These are phyloP conservation scores for Penicillium sp. DNA, from an alignment of 2,329 filamentous ascomycete species.

Conservation along the genomic window DNA sequence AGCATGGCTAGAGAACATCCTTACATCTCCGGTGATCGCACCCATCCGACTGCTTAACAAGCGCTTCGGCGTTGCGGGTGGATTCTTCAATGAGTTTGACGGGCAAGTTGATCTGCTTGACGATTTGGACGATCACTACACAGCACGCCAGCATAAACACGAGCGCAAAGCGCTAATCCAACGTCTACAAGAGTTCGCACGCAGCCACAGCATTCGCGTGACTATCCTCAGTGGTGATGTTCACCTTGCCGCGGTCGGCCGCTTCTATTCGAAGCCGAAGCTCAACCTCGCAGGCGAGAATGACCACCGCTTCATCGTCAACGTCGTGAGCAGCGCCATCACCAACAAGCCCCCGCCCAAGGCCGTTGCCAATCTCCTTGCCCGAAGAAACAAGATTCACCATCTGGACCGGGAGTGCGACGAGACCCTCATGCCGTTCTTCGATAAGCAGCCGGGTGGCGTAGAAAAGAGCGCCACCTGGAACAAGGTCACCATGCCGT, in stretches of 20 bases:
- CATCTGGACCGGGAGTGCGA: conserved; percentile 61
- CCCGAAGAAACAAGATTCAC: conserved; percentile 62
- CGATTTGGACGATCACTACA: conserved; percentile 72
- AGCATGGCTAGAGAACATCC: conserved; percentile 94
- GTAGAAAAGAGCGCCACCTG: conserved; percentile 62
- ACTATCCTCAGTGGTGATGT: conserved; percentile 64
- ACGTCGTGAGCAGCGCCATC: conserved; percentile 62
- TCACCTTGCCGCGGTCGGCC: conserved; percentile 51
- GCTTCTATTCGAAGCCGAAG: conserved; percentile 61
- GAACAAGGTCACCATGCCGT: conserved; percentile 83
- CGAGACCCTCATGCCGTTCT: conserved; percentile 61
- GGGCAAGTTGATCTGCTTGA: conserved; percentile 65
- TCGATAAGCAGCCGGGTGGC: conserved; percentile 58
- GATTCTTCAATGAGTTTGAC: conserved; percentile 90
- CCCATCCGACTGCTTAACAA: conserved; percentile 87
- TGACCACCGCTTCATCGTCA: conserved; percentile 62
- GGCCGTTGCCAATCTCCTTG: conserved; percentile 62
- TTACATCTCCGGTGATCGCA: conserved; percentile 79
- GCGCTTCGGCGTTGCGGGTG: conserved; percentile 79
- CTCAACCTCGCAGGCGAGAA: conserved; percentile 54
- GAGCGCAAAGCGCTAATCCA: conserved; percentile 73
- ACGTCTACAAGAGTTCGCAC: conserved; percentile 58
- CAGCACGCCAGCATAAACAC: conserved; percentile 82
- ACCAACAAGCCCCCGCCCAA: conserved; percentile 65
- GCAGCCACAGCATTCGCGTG: conserved; percentile 54